Base-by-base conservation (phyloP, 106 monocot genomes). In the Agapanthus africanus region DNA sequence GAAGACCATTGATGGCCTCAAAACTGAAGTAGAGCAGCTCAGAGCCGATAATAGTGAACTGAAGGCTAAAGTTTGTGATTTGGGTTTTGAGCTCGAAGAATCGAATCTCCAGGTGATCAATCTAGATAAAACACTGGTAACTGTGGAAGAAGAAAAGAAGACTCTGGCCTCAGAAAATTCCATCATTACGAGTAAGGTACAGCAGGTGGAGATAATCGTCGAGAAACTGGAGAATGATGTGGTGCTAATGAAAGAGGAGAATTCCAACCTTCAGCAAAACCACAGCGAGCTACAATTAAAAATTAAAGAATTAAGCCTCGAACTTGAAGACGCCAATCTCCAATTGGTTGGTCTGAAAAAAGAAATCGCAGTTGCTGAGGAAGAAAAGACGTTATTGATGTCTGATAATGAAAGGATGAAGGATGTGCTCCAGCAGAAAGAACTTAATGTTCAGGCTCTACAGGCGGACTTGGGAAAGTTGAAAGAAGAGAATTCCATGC, bases 81-180 rank as follows among this genome's bases (percentile, higher is more conserved):
- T 78, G 51, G 51, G 22, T 27, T 34, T 46, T 25, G 66, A 76
- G 54, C 50, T 72, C 21, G 75, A 75, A 63, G 52, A 18, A 68
- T 51, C 68, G 49, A 56, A 61, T 54, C 19, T 51, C 18, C 40
- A 32, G 33, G 40, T 71, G 54, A 63, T 33, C 63, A 54, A 75
- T 61, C 46, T 79, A 39, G 26, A 26, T 65, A 44, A 39, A 40
- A 63, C 34, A 27, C 59, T 59, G 11, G 34, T 70, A 63, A 41
- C 27, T 79, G 11, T 33, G 30, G 71, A 67, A 40, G 82, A 82
- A 64, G 82, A 79, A 54, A 79, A 71, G 11, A 68, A 44, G n/a
- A 40, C 9, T n/a, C 39, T 86, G 41, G 10, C 7, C 1, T 66
- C 67, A 9, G 66, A 79, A 47, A 66, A 49, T 44, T 75, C 60